Percentiles rank a stretch among this genome's conserved stretches.
Evolutionary conservation across 768 basidiomycete genomes (phyloP).

Genomic region (Trametes cinnabarina): DNA sequence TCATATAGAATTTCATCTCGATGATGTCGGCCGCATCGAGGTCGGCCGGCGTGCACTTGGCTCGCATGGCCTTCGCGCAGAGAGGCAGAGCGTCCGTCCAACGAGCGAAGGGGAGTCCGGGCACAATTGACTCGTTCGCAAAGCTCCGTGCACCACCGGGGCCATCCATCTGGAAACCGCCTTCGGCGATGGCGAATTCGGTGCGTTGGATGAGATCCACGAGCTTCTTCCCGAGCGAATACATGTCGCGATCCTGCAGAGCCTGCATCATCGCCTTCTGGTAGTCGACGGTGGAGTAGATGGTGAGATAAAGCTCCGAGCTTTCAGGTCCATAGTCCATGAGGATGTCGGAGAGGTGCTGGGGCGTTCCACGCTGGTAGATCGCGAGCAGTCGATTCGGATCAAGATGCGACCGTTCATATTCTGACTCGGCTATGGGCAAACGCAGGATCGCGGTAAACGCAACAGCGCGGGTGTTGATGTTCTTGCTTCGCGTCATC

Average conservation of each 20-base stretch:
- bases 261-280: conserved; percentile 52
- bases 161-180: conserved; percentile 44
- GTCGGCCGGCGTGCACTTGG: conserved; percentile 38
- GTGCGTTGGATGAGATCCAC: conserved; percentile 48
- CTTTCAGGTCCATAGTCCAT: conserved; percentile 46
- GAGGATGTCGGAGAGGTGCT: conserved; percentile 44
- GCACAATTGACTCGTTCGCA: conserved; percentile 26
- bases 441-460: conserved; percentile 54
- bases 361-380: conserved; percentile 40
- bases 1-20: conserved; percentile 56
- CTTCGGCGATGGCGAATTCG: conserved; percentile 57
- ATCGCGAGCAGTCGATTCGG: conserved; percentile 43
- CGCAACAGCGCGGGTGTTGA: conserved; percentile 47
- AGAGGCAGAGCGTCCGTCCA: conserved; percentile 55
- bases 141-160: conserved; percentile 37
- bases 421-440: conserved; percentile 40
- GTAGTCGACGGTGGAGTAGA: conserved; percentile 41
- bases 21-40: conserved; percentile 57
- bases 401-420: conserved; percentile 45
- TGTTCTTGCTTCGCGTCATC: conserved; percentile 51
- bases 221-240: conserved; percentile 47
- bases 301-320: conserved; percentile 47
- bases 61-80: conserved; percentile 49
- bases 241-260: conserved; percentile 45
- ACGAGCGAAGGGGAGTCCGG: conserved; percentile 43